phyloP scores from a whole-genome alignment of 2,329 filamentous ascomycete species.

The Xylariomycetidae sp. region DNA sequence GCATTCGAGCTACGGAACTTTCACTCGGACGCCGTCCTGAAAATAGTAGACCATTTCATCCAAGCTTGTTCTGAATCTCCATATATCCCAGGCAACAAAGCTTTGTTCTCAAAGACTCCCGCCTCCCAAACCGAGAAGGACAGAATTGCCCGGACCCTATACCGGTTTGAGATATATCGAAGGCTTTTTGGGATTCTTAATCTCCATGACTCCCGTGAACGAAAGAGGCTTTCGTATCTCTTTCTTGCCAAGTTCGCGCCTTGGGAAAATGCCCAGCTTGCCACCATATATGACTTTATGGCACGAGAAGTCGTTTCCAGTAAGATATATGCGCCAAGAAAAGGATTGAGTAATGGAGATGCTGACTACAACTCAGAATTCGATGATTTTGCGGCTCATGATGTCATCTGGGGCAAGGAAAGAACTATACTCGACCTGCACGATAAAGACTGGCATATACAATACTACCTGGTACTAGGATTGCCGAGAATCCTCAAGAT shows the following conservation, averaged over 20 bases:
- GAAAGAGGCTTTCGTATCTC: background rate
- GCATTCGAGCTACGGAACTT: too few relatives aligned
- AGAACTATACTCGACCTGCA: background rate
- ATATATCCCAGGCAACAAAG: too few relatives aligned
- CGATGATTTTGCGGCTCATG: background rate
- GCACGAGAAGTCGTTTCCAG: background rate
- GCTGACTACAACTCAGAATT: background rate
- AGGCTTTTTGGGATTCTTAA: background rate
- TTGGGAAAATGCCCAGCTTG: slow-evolving; percentile 2
- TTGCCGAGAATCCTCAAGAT: background rate
- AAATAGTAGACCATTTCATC: too few relatives aligned
- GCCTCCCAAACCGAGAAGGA: too few relatives aligned
- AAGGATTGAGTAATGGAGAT: background rate
- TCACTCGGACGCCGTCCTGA: too few relatives aligned
- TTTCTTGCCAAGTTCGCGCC: slow-evolving; percentile 1
- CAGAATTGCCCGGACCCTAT: too few relatives aligned
- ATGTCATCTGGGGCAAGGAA: background rate
- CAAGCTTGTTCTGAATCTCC: too few relatives aligned
- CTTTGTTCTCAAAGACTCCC: too few relatives aligned
- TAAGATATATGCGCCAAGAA: background rate
- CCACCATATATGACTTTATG: slow-evolving; percentile 2
- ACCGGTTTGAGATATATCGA: slow-evolving; percentile 3
- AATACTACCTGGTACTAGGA: background rate
- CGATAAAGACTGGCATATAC: background rate
- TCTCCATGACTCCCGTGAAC: background rate